Evolutionary conservation across 208 protist genomes (phyloP).

Genomic region (Leptomonas seymouri): DNA sequence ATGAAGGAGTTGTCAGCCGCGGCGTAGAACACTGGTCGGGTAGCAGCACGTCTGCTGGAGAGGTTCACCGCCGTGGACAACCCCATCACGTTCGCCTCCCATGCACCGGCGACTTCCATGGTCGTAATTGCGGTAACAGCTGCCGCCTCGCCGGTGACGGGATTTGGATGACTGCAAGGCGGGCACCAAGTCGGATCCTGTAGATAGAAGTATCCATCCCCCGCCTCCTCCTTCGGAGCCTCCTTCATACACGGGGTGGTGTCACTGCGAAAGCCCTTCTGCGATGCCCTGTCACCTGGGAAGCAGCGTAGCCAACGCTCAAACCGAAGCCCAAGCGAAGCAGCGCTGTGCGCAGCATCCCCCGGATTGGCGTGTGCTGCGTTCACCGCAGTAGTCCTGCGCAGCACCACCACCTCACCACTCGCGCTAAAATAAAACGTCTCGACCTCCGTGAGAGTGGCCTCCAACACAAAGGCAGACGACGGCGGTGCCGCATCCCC

Average conservation of each 20-base stretch:
- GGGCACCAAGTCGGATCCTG: conserved; percentile 40
- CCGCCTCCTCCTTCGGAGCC: background rate
- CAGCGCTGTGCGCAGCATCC: background rate
- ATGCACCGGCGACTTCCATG: conserved; percentile 20
- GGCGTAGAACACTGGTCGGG: conserved; percentile 25
- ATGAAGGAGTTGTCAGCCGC: conserved; percentile 22
- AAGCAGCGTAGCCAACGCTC: conserved; percentile 72
- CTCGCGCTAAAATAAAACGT: conserved; percentile 55
- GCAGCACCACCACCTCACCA: conserved; percentile 61
- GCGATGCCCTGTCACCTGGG: conserved; percentile 5
- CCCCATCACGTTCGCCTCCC: conserved; percentile 21
- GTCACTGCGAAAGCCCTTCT: background rate
- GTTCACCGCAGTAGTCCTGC: background rate
- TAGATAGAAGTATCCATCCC: conserved; percentile 30
- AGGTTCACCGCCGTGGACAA: conserved; percentile 17
- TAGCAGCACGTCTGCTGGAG: conserved; percentile 8
- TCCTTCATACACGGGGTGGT: background rate
- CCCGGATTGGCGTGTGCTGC: background rate
- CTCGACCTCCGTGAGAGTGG: conserved; percentile 44
- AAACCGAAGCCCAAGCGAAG: conserved; percentile 9
- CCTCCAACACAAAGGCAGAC: conserved; percentile 49
- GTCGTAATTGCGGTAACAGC: conserved; percentile 27
- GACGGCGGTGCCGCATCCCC: background rate
- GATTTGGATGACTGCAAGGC: conserved; percentile 5
- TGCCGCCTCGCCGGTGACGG: background rate